phyloP scores from a whole-genome alignment of 306 rosid genomes.

The Begonia loranthoides region DNA sequence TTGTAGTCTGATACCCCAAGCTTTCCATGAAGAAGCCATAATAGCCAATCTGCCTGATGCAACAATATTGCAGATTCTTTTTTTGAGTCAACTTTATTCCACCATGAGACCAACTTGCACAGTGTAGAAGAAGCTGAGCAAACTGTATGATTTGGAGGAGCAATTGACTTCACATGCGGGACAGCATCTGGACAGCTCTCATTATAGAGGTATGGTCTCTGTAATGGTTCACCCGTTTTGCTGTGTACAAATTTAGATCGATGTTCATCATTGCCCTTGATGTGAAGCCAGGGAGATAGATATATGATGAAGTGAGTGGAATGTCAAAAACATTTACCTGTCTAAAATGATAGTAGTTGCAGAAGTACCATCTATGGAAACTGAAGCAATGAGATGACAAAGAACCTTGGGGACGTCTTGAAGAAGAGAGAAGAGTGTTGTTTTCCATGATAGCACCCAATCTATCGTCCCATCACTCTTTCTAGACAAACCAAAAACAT shows the following conservation, averaged over 20 bases:
- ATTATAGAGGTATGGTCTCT: constrained; percentile 72
- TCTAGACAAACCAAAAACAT: constrained; percentile 48
- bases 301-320: constrained; percentile 5
- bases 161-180: constrained; percentile 60
- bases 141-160: constrained; percentile 89
- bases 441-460: constrained; percentile 74
- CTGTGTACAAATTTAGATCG: constrained; percentile 32
- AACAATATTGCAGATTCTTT: constrained; percentile 48
- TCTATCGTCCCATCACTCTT: constrained; percentile 57
- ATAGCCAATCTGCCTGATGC: constrained; percentile 94
- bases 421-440: constrained; percentile 53
- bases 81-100: constrained; percentile 36
- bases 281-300: neutral
- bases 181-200: constrained; percentile 72
- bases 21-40: constrained; percentile 93
- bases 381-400: constrained; percentile 40
- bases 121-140: constrained; percentile 73
- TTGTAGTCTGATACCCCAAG: constrained; percentile 82
- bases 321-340: constrained; percentile 32
- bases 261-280: constrained; percentile 15
- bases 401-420: constrained; percentile 51
- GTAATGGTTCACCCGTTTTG: constrained; percentile 55
- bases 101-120: constrained; percentile 84
- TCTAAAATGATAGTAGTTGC: constrained; percentile 79
- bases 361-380: constrained; percentile 90